Conservation (phyloP, 805 yeast genomes). For the Sugiyamaella smithiae region DNA sequence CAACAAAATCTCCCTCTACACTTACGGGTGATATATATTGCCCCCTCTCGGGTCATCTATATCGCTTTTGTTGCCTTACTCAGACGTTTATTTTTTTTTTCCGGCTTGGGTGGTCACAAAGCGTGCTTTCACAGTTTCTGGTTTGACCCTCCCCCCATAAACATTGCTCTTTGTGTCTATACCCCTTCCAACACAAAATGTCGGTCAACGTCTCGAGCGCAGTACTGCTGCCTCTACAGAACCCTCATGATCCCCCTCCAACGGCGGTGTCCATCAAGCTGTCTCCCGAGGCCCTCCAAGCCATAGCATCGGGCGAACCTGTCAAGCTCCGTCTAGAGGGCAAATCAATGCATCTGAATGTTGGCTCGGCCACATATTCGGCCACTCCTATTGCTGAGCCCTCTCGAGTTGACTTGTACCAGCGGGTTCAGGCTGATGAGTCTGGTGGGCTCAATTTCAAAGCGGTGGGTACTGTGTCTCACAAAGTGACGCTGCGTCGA, state of each 20-base stretch:
- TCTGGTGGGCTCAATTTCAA: conserved; percentile 3
- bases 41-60: too few relatives aligned
- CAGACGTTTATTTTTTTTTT: too few relatives aligned
- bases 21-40: too few relatives aligned
- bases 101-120: too few relatives aligned
- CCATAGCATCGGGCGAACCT: conserved; percentile 14
- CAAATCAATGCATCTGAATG: conserved; percentile 10
- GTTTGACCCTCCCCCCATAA: too few relatives aligned
- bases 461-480: conserved; percentile 25
- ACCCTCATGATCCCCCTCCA: conserved; percentile 1
- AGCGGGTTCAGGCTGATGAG: background rate
- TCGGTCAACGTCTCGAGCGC: conserved; percentile 8
- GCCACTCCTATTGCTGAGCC: conserved; percentile 23
- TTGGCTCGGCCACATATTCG: conserved; percentile 16
- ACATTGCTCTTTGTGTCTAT: too few relatives aligned
- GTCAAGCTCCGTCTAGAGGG: conserved; percentile 1
- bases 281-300: conserved; percentile 20
- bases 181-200: too few relatives aligned
- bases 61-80: too few relatives aligned
- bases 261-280: conserved; percentile 18
- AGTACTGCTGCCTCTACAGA: conserved; percentile 6
- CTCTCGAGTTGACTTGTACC: conserved; percentile 22
- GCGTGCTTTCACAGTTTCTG: too few relatives aligned
- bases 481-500: conserved; percentile 23
- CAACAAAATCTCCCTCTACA: too few relatives aligned